Conservation (phyloP, 2,329 filamentous ascomycete genomes). For the Mariannaea elegans region DNA sequence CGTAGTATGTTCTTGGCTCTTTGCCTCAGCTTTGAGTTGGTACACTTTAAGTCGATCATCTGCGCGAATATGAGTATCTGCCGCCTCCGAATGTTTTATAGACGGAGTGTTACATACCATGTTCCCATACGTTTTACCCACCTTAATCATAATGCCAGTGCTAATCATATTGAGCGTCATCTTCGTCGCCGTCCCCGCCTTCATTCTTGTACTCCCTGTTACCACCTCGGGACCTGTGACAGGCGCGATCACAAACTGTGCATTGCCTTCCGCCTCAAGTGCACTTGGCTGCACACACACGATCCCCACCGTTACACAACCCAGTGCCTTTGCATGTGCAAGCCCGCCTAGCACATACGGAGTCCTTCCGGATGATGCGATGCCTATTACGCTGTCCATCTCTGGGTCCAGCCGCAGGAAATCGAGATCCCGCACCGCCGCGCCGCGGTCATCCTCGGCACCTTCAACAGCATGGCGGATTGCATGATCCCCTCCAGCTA, state of each 20-base stretch:
- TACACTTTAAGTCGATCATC: not conserved
- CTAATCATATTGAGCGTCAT: not conserved
- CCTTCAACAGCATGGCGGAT: not conserved
- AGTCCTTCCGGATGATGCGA: not conserved
- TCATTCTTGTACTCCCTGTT: not conserved
- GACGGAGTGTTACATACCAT: not conserved
- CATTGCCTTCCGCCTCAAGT: not conserved
- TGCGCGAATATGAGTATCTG: not conserved
- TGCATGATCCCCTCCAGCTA: not conserved
- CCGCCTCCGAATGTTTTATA: not conserved
- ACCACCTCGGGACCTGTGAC: not conserved
- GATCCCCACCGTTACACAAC: not conserved
- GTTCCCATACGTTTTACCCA: not conserved
- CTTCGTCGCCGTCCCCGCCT: not conserved
- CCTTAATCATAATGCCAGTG: not conserved
- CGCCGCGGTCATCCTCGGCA: not conserved
- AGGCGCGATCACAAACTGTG: not conserved
- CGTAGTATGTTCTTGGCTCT: not conserved
- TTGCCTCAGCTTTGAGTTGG: not conserved
- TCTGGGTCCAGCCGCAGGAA: not conserved
- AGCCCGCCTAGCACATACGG: not conserved
- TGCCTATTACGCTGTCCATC: not conserved
- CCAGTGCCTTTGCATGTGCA: not conserved
- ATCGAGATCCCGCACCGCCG: not conserved
- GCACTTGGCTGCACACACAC: not conserved